Base-by-base conservation (phyloP, 352 stramenopile species). In the Plasmopara viticola region DNA sequence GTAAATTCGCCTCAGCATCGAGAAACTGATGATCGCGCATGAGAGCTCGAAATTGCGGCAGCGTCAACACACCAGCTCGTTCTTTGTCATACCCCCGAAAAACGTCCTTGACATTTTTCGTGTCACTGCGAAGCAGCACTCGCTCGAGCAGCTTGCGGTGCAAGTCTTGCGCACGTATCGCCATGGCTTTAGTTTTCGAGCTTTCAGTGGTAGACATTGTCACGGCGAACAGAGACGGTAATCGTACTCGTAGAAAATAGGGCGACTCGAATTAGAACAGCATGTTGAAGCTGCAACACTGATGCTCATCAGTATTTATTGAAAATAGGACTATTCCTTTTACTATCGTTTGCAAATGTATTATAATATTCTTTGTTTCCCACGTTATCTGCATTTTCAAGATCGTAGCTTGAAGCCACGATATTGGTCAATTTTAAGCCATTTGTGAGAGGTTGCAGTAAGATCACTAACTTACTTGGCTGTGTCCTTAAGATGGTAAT, bases 41-140 rank as follows among this genome's bases (percentile, higher is more conserved):
- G 8, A 86, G 73, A 5, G 60, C 51, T 6, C 69, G 66, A 40
- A 85, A 83, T 43, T 88, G 74, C 13, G 62, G 25, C 4, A 62
- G 4, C 0, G 60, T 70, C 25, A 88, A 47, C n/a, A 77, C 62
- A 1, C 78, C 78, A 2, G 51, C 58, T 4, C 75, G 74, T 20
- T 71, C 68, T 5, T 52, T 53, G 50, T 88, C 78, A 46, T 86
- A 88, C 30, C 78, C 59, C 2, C 75, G 71, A 52, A 88, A 88
- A 30, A 77, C 64, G 41, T 88, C 73, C 49, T 88, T 85, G 31
- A 88, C 51, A 42, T 53, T 88, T 37, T 80, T 57, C 15, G 53
- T 83, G 6, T 78, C 61, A 48, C 68, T 80, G 33, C 68, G 74
- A 9, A 84, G 38, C 0, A 84, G 60, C 44, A 82, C 64, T 15